These are phyloP conservation scores for Cajanus cajan DNA, from an alignment of 306 rosid genomes.

Conservation along the genomic window DNA sequence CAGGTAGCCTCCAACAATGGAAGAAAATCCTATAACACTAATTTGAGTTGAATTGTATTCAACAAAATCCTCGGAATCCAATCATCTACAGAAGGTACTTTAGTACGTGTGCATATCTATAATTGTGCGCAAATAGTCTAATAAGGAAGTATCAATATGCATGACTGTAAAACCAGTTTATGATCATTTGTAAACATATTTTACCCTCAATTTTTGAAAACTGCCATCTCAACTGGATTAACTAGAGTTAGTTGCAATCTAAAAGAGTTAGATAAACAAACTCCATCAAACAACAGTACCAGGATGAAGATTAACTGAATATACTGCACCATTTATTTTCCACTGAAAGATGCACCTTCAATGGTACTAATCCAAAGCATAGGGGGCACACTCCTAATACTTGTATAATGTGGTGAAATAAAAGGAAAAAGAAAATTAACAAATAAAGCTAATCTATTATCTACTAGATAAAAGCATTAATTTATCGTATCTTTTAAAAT, in stretches of 20 bases:
- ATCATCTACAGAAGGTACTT: slow-evolving; percentile 1
- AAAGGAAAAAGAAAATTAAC: not conserved
- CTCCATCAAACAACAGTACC: not conserved
- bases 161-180: not conserved
- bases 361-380: not conserved
- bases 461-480: not conserved
- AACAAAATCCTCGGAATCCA: slow-evolving; percentile 9
- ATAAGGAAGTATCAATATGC: not conserved
- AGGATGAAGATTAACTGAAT: not conserved
- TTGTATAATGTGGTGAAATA: not conserved
- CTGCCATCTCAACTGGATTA: not conserved
- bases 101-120: not conserved
- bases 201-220: not conserved
- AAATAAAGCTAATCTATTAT: not conserved
- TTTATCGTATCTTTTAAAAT: not conserved
- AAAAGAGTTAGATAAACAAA: not conserved
- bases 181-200: not conserved
- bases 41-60: not conserved
- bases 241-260: not conserved
- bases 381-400: not conserved
- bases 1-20: not conserved
- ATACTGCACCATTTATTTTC: not conserved
- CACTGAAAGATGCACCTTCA: not conserved
- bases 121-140: not conserved
- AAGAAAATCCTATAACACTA: not conserved